Evolutionary conservation across 2,329 filamentous ascomycete genomes (phyloP).

Genomic region (Beauveria medogensis): DNA sequence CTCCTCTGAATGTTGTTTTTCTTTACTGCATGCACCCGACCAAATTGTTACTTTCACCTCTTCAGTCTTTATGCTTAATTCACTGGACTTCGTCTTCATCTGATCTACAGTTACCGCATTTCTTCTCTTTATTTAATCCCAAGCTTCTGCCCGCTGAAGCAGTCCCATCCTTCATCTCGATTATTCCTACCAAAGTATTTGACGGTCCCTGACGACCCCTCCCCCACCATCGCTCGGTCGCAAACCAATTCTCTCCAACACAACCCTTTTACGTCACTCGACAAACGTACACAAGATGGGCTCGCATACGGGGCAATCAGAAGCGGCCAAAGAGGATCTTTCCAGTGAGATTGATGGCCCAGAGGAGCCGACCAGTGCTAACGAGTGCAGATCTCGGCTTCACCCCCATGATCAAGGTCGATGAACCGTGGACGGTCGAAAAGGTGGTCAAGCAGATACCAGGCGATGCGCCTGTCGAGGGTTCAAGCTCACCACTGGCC

Average conservation of each 20-base stretch:
- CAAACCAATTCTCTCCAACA: neutral
- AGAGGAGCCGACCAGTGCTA: neutral
- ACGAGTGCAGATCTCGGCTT: conserved; percentile 23
- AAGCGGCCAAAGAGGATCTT: conserved; percentile 16
- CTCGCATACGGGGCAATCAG: conserved; percentile 19
- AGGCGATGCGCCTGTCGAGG: conserved; percentile 44
- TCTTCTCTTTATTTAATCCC: neutral
- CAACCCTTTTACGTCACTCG: neutral
- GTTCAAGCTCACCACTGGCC: conserved; percentile 65
- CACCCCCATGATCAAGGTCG: conserved; percentile 30
- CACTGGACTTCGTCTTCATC: neutral
- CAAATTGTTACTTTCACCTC: no score
- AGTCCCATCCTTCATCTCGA: neutral
- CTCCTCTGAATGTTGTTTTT: neutral
- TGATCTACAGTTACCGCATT: neutral
- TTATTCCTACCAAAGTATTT: neutral
- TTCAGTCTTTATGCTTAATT: neutral
- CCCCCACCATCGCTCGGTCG: conserved; percentile 6
- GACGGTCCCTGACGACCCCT: neutral
- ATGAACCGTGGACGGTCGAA: conserved; percentile 46
- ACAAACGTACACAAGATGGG: conserved; percentile 18
- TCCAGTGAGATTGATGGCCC: conserved; percentile 16
- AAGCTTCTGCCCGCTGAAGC: neutral
- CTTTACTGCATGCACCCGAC: neutral
- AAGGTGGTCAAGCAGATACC: conserved; percentile 59